Base-by-base conservation (phyloP, 257 asterid genomes). In the Mentha longifolia region DNA sequence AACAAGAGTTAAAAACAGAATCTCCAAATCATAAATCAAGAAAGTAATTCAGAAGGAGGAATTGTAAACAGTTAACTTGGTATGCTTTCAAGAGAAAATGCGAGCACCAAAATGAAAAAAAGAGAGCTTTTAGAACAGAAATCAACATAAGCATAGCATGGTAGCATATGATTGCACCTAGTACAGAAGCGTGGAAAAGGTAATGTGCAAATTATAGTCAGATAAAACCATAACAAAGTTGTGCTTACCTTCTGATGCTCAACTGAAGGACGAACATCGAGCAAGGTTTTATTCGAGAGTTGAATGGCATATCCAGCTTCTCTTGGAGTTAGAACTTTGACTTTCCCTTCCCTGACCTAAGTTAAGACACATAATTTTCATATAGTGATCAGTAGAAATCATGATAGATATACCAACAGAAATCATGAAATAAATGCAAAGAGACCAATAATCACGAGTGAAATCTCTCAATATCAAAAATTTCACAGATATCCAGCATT, bases 301-400 rank as follows among this genome's bases (percentile, higher is more conserved):
- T 88, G 92, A 79, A 94, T 83, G 55, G 97, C 99, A 80, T 91
- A 94, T 56, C 99, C 99, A 86, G 97, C 96, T 89, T 94, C 97
- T 81, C 86, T 85, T 60, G 99, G 97, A 60, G 96, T 81, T 41
- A 91, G 87, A 77, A 86, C 78, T 79, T 94, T 91, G 72, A 94
- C 99, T 77, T 89, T 94, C 66, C 91, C 96, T 33, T 91, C 95
- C 81, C 96, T 85, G 57, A 91, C 83, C 99, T 91, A 68, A 66
- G 54, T 59, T 62, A 3, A 39, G 35, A 73, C 59, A 74, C 35
- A 42, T 28, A 59, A 60, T 57, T 73, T 72, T 22, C 33, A 43
- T 47, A n/a, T 51, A 35, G 33, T 20, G 52, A 68, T 58, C 73
- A 67, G 31, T 43, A 42, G 25, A 57, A 15, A 37, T 31, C 45